Percentiles rank a stretch among this genome's conserved stretches.
phyloP scores from a whole-genome alignment of 306 rosid species.

The Vachellia pachyceras region DNA sequence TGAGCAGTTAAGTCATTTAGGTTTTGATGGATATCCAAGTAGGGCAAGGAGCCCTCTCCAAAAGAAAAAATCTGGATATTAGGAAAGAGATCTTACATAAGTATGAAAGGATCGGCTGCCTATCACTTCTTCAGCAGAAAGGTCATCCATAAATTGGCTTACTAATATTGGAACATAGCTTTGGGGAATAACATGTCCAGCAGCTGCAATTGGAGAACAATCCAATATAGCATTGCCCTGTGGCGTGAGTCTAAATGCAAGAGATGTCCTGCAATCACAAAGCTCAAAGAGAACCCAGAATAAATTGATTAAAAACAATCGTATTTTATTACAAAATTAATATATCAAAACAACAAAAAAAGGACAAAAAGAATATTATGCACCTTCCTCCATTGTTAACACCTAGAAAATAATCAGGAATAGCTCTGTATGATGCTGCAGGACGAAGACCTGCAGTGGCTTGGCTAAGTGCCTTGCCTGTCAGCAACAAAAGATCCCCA shows the following conservation, averaged over 20 bases:
- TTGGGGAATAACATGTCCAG: constrained; percentile 94
- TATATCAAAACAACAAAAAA: constrained; percentile 23
- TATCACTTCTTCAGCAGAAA: constrained; percentile 84
- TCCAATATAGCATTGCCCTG: constrained; percentile 89
- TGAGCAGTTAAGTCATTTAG: neutral
- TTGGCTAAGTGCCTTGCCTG: constrained; percentile 94
- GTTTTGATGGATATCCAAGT: neutral
- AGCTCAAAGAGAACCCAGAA: constrained; percentile 43
- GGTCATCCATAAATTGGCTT: constrained; percentile 99
- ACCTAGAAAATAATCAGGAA: constrained; percentile 62
- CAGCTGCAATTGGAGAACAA: constrained; percentile 93
- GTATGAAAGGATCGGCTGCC: constrained; percentile 65
- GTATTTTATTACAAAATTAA: constrained; percentile 28
- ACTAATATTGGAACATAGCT: constrained; percentile 90
- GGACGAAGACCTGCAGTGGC: constrained; percentile 92
- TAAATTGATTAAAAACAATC: constrained; percentile 41
- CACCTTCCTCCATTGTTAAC: constrained; percentile 82
- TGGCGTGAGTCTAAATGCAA: constrained; percentile 97
- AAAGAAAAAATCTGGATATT: neutral
- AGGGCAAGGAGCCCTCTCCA: neutral
- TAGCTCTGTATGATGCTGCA: constrained; percentile 80
- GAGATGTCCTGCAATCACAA: constrained; percentile 83
- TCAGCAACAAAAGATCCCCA: constrained; percentile 90
- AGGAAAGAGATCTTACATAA: constrained; percentile 62
- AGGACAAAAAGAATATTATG: neutral